Evolutionary conservation across 2,329 filamentous ascomycete genomes (phyloP).

Genomic region (Fusarium luffae): DNA sequence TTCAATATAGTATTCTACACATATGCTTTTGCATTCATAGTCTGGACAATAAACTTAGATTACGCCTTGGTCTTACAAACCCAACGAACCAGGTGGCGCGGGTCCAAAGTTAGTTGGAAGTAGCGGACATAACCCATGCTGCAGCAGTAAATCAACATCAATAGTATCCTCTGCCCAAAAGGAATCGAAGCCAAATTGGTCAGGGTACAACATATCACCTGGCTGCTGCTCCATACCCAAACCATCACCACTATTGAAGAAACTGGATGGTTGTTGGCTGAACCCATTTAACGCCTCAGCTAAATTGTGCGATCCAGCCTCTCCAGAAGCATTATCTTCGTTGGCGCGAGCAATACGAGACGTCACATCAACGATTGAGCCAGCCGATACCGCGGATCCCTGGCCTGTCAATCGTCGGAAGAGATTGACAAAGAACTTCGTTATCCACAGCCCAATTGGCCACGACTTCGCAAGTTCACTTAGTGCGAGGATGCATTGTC

Average conservation of each 20-base stretch:
- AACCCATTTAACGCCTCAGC: not conserved
- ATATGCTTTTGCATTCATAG: no score
- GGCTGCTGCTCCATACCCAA: conserved; percentile 4
- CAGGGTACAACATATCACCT: not conserved
- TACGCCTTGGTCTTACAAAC: not conserved
- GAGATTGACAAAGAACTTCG: conserved; percentile 34
- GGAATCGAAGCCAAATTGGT: conserved; percentile 7
- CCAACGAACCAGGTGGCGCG: not conserved
- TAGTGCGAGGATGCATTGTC: conserved; percentile 38
- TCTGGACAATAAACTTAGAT: no score
- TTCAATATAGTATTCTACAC: not conserved
- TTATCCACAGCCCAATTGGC: conserved; percentile 38
- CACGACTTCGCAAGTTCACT: conserved; percentile 32
- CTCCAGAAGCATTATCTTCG: not conserved
- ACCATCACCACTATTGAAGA: not conserved
- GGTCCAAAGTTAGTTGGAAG: conserved; percentile 19
- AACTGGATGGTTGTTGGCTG: not conserved
- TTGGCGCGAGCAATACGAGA: conserved; percentile 13
- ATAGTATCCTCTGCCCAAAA: conserved; percentile 25
- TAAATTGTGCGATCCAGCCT: not conserved
- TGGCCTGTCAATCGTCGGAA: conserved; percentile 29
- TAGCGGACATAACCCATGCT: conserved; percentile 22
- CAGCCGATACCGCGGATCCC: conserved; percentile 9
- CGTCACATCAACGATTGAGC: conserved; percentile 18
- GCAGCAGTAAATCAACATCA: conserved; percentile 29